Percentiles rank a stretch among this genome's conserved stretches.
Conservation (phyloP, 2,329 filamentous ascomycete species). For the Leptographium flavum region DNA sequence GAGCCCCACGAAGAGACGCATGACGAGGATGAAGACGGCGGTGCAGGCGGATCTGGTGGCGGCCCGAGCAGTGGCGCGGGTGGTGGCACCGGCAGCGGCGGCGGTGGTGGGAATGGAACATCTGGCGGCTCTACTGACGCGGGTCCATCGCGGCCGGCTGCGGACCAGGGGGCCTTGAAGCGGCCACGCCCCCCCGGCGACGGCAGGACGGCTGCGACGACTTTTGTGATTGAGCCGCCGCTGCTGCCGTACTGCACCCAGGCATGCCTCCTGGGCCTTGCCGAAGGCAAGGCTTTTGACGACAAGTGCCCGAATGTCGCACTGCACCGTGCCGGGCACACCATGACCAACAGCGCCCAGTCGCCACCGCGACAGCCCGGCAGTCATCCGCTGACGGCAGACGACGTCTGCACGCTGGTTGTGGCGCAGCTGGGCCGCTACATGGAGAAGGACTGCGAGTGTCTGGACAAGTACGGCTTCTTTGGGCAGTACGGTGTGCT, state of each 20-base stretch:
- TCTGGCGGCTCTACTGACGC: too few species aligned
- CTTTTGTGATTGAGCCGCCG: background rate
- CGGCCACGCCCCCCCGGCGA: too few species aligned
- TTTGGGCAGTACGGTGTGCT: slow-evolving; percentile 2
- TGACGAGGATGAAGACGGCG: too few species aligned
- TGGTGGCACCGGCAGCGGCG: background rate
- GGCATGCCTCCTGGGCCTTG: slow-evolving; percentile 2
- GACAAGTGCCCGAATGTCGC: background rate
- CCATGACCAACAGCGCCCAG: background rate
- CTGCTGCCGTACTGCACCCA: slow-evolving; percentile 4
- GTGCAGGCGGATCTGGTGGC: background rate
- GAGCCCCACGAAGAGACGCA: background rate
- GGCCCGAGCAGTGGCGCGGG: background rate
- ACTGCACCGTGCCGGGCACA: background rate
- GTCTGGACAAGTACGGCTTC: background rate
- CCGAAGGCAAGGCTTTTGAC: background rate
- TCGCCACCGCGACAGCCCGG: background rate
- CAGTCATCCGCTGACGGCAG: background rate
- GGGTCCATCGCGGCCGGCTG: too few species aligned
- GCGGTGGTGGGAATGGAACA: too few species aligned
- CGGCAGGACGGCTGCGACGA: background rate
- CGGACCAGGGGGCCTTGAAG: too few species aligned
- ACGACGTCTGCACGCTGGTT: background rate
- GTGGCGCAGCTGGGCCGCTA: background rate
- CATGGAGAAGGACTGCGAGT: background rate